These are phyloP conservation scores for Cyclotella cryptica DNA, from an alignment of 108 stramenopile species.

Conservation along the genomic window DNA sequence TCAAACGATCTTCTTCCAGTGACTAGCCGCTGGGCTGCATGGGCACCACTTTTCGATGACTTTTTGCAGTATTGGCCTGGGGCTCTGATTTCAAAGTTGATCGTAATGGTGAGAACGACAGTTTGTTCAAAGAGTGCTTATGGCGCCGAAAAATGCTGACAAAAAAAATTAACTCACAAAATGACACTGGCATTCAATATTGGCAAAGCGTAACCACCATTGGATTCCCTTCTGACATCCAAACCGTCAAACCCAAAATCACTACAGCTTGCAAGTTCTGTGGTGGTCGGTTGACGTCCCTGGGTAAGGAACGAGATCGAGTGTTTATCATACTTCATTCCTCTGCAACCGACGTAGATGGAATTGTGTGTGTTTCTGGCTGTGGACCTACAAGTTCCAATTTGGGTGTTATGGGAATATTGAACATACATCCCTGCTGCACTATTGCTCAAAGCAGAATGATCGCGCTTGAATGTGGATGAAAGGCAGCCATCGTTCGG, in stretches of 20 bases:
- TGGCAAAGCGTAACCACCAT: slow-evolving; percentile 2
- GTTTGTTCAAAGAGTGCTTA: background rate
- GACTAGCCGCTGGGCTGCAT: slow-evolving; percentile 29
- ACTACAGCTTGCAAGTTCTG: background rate
- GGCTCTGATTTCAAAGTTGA: background rate
- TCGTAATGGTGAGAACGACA: background rate
- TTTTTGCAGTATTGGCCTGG: slow-evolving; percentile 24
- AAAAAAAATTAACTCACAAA: slow-evolving; percentile 13
- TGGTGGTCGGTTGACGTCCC: slow-evolving; percentile 24
- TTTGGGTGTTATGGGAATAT: too few relatives aligned
- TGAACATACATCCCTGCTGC: too few relatives aligned
- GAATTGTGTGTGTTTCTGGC: too few relatives aligned
- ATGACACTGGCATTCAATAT: slow-evolving; percentile 24
- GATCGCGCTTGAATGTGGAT: too few relatives aligned
- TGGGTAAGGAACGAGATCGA: slow-evolving; percentile 7
- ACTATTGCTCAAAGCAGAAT: too few relatives aligned
- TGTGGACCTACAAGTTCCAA: too few relatives aligned
- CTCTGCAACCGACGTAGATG: background rate
- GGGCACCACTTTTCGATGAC: slow-evolving; percentile 29
- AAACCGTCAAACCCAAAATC: background rate
- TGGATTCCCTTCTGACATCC: background rate
- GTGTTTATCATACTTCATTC: background rate
- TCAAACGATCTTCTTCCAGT: slow-evolving; percentile 29
- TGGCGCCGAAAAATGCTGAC: background rate
- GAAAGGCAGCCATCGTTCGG: too few relatives aligned